Percentiles rank a stretch among this genome's conserved stretches.
Conservation (phyloP, 108 stramenopile genomes). For the Thalassiosira profunda region DNA sequence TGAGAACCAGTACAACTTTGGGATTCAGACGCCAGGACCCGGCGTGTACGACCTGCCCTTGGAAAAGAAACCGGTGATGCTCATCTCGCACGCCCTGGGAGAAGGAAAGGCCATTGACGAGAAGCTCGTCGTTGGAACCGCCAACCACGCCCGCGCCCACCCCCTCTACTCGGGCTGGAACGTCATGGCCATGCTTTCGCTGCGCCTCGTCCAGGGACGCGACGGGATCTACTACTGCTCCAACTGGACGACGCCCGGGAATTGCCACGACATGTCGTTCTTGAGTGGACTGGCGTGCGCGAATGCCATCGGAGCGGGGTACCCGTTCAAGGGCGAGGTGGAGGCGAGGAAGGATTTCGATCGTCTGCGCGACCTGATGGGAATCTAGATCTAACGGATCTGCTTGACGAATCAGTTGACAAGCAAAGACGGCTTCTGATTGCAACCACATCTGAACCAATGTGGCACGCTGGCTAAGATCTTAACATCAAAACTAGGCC, state of each 20-base stretch:
- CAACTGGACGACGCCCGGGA: constrained; percentile 69
- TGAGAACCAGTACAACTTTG: constrained; percentile 68
- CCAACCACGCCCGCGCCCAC: constrained; percentile 62
- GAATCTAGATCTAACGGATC: constrained; percentile 22
- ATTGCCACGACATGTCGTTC: constrained; percentile 66
- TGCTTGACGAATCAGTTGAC: too few species aligned
- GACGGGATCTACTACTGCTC: constrained; percentile 65
- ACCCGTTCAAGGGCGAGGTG: constrained; percentile 47
- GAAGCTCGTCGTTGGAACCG: constrained; percentile 47
- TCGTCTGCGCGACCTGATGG: constrained; percentile 61
- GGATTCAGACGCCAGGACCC: constrained; percentile 59
- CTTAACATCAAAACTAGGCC: too few species aligned
- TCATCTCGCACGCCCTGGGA: constrained; percentile 62
- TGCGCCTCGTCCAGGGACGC: constrained; percentile 53
- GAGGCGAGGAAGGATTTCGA: constrained; percentile 63
- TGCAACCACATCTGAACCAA: too few species aligned
- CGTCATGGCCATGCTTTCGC: constrained; percentile 59
- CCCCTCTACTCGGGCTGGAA: constrained; percentile 68
- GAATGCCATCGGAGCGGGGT: constrained; percentile 58
- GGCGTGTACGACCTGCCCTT: constrained; percentile 59
- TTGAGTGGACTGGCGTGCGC: constrained; percentile 57
- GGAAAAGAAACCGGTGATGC: constrained; percentile 64
- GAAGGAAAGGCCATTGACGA: constrained; percentile 58
- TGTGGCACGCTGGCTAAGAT: too few species aligned
- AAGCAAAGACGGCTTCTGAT: too few species aligned